Evolutionary conservation across 495 filamentous ascomycete species (phyloP), one percentile per base, ranked within the genome.

Genomic region (Aspergillus campestris): DNA sequence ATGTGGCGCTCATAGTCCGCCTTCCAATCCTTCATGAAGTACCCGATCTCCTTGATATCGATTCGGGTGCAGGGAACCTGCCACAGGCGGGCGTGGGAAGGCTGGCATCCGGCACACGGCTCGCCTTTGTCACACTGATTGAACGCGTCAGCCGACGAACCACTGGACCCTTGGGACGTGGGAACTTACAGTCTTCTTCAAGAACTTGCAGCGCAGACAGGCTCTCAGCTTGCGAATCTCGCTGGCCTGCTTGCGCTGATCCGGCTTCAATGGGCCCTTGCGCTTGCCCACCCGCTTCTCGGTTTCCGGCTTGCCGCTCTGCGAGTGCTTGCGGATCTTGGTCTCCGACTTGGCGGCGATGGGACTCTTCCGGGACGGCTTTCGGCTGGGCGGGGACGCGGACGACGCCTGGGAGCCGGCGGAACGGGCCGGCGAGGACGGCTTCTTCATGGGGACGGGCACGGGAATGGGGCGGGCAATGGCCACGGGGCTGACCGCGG

Each of bases 1-100:
- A 90, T 78, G 60, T 95, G 89, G 42, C 89, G 83, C 65, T 94
- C 89, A 59, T 87, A 94, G 56, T 95, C 89, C 11, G 87, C 89
- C 67, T 86, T 91, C 89, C 88, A 95, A 64, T 94, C 89, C 74
- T 95, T 94, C 87, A 94, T 91, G 73, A 95, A 95, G 58, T 89
- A 94, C 29, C 79, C 86, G 57, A 95, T 92, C 52, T 95, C 89
- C 74, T 94, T 94, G 71, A 95, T 95, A 59, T 94, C 89, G 50
- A 95, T 94, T 24, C 89, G 83, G 10, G 89, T 95, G 69, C 89
- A 95, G 31, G 89, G 89, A 15, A 95, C 89, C 62, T 94, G 87
- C 89, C 89, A 95, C 34, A 95, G 72, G 44, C 89, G 81, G 38
- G 89, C 88, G 59, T 95, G 89, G 5, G 89, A 89, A 11, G 89